Conservation (phyloP, 768 basidiomycete species). For the Cystobasidium onofrii region DNA sequence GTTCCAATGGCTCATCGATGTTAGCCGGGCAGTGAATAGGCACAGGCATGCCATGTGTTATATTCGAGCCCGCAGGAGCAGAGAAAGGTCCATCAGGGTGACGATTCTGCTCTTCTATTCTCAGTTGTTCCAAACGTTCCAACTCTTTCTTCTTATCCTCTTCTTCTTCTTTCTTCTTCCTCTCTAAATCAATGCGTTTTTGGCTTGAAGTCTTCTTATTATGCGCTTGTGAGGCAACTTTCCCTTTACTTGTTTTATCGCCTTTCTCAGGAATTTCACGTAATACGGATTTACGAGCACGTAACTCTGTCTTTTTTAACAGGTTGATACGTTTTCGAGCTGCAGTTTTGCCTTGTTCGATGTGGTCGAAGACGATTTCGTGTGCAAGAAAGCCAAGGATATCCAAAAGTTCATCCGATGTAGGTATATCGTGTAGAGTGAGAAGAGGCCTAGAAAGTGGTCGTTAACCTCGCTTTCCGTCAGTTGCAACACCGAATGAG, state of each 20-base stretch:
- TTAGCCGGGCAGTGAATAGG: not conserved
- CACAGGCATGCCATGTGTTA: conserved; percentile 1
- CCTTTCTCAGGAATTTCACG: not conserved
- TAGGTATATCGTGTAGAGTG: not conserved
- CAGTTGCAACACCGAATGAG: too few relatives aligned
- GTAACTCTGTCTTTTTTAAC: not conserved
- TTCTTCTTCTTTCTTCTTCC: conserved; percentile 8
- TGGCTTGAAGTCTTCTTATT: conserved; percentile 6
- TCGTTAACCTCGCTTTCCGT: not conserved
- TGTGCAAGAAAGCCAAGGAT: conserved; percentile 20
- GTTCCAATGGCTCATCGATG: not conserved
- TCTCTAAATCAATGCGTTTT: not conserved
- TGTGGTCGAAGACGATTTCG: conserved; percentile 25
- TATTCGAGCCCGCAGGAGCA: not conserved
- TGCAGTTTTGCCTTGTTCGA: conserved; percentile 13
- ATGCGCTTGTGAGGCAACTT: not conserved
- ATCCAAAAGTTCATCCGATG: conserved; percentile 22
- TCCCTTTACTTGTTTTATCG: not conserved
- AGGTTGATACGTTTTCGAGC: not conserved
- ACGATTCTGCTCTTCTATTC: conserved; percentile 5
- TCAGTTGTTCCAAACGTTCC: not conserved
- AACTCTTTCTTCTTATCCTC: not conserved
- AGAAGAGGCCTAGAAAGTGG: conserved; percentile 1
- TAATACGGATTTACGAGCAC: not conserved
- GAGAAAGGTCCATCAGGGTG: conserved; percentile 17